Percentiles rank a stretch among this genome's conserved stretches.
Conservation (phyloP, 352 stramenopile genomes). For the Thalassiosira sp. region DNA sequence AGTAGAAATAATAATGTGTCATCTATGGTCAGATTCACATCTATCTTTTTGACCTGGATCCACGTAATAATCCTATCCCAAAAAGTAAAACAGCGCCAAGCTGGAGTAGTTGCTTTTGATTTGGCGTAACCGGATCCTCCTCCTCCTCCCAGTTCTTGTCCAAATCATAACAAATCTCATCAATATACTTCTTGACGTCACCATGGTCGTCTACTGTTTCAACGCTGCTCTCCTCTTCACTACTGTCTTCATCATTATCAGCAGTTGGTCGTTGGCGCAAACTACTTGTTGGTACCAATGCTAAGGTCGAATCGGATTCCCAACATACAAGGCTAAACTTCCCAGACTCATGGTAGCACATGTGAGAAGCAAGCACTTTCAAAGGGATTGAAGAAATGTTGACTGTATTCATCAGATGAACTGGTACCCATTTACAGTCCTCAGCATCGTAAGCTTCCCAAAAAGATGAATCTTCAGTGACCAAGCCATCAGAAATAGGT, state of each 20-base stretch:
- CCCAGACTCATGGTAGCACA: slow-evolving; percentile 39
- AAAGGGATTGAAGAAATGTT: slow-evolving; percentile 12
- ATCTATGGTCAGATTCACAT: not conserved
- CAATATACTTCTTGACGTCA: slow-evolving; percentile 21
- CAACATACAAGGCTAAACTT: slow-evolving; percentile 37
- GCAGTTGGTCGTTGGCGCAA: slow-evolving; percentile 8
- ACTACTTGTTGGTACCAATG: slow-evolving; percentile 32
- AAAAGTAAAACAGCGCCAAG: not conserved
- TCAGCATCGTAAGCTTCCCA: slow-evolving; percentile 55
- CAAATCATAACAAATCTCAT: not conserved
- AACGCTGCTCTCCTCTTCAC: slow-evolving; percentile 8
- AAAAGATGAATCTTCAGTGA: slow-evolving; percentile 2
- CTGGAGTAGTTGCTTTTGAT: not conserved
- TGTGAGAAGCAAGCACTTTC: slow-evolving; percentile 44
- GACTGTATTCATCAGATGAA: slow-evolving; percentile 41
- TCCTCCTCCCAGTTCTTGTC: not conserved
- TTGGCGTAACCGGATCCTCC: not conserved
- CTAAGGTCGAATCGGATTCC: slow-evolving; percentile 43
- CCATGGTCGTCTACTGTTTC: not conserved
- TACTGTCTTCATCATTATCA: slow-evolving; percentile 18
- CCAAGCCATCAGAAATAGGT: not conserved
- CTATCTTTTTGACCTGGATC: not conserved
- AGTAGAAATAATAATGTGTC: not conserved
- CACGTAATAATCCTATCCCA: not conserved
- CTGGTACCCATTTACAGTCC: slow-evolving; percentile 28